phyloP scores from a whole-genome alignment of 345 rosid species.

The Aegle marmelos region DNA sequence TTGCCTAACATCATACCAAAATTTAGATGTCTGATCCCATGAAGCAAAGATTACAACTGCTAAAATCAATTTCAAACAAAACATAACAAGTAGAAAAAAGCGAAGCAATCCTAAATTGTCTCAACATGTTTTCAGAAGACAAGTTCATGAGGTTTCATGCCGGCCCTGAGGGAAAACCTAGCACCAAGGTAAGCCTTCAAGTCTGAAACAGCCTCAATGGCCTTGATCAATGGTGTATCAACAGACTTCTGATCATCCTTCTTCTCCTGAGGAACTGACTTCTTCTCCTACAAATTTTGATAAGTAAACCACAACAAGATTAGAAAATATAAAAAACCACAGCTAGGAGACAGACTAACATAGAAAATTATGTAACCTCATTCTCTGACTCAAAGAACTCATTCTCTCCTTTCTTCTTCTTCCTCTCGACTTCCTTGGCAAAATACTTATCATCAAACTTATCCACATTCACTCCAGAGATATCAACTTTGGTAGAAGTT shows the following conservation, averaged over 20 bases:
- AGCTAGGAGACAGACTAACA: neutral
- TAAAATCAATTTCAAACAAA: constrained; percentile 18
- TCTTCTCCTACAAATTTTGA: constrained; percentile 54
- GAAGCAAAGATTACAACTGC: constrained; percentile 17
- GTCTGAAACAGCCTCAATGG: constrained; percentile 68
- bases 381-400: constrained; percentile 79
- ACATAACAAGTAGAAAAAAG: neutral
- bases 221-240: constrained; percentile 54
- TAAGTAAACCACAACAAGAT: neutral
- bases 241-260: constrained; percentile 83
- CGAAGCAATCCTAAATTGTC: neutral
- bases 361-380: constrained; percentile 39
- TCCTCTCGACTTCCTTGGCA: constrained; percentile 66
- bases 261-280: constrained; percentile 61
- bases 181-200: constrained; percentile 80
- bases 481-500: constrained; percentile 68
- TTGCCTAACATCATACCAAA: constrained; percentile 13
- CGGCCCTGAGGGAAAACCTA: constrained; percentile 74
- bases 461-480: constrained; percentile 59
- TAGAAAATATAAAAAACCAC: neutral
- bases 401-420: constrained; percentile 67
- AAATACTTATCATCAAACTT: constrained; percentile 74
- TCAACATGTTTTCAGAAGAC: constrained; percentile 37
- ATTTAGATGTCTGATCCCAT: constrained; percentile 16
- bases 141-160: constrained; percentile 87